Base-by-base conservation (phyloP, 495 filamentous ascomycete genomes). In the Penicillium chermesinum region DNA sequence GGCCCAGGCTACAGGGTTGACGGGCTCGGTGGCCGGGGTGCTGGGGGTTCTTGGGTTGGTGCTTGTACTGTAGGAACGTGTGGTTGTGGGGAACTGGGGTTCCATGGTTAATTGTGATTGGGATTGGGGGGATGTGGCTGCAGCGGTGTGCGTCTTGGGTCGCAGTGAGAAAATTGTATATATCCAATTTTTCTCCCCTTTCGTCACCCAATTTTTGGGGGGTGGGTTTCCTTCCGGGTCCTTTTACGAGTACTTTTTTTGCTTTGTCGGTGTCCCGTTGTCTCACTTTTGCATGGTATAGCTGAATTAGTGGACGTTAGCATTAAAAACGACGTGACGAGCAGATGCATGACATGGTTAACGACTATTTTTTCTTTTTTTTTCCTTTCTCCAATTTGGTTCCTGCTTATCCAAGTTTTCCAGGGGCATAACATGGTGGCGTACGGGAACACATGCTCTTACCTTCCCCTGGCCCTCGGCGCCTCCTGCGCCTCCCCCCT, bases 31-130 rank as follows among this genome's bases (percentile, higher is more conserved):
- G 48, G 33, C 58, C 21, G 59, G 62, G 34, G 62, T 54, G 5
- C 34, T 65, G 49, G 43, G 59, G 33, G 43, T 65, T 20, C 50
- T 60, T 15, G 62, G 62, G 34, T 45, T 63, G 32, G 59, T 54
- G 3, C 34, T 65, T 49, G 57, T 45, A 40, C 41, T 65, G 42
- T 63, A 48, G 36, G 19, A 14, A n/a, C 14, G 46, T 49, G 7
- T 4, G 18, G 2, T 7, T 22, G 30, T 25, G 34, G 30, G 34
- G 30, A n/a, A 20, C 15, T 16, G 14, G 27, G n/a, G n/a, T n/a
- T n/a, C n/a, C n/a, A n/a, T n/a, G n/a, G n/a, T n/a, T n/a, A n/a
- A n/a, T n/a, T n/a, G n/a, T n/a, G n/a, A n/a, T n/a, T n/a, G n/a
- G n/a, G n/a, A n/a, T 0, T 33, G 32, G 18, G 30, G 42, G 42